Percentiles rank a stretch among this genome's conserved stretches.
Conservation (phyloP, 768 basidiomycete species). For the Ramaria sp. region DNA sequence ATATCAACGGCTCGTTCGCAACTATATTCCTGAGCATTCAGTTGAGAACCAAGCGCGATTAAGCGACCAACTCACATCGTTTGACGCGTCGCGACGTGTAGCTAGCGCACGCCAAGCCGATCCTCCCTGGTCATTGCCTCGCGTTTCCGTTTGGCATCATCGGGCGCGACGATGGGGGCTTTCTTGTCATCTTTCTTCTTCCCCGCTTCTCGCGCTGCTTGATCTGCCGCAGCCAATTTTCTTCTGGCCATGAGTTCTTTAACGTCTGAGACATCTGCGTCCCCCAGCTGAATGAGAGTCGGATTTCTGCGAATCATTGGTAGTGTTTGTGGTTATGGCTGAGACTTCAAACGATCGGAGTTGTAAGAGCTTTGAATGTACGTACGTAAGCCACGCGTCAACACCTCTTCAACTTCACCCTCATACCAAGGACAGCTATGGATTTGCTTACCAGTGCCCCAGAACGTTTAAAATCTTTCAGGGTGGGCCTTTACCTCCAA, state of each 20-base stretch:
- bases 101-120: constrained; percentile 20
- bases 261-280: constrained; percentile 70
- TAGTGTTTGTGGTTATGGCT: neutral
- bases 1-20: too few relatives aligned
- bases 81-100: neutral
- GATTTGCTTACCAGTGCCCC: constrained; percentile 53
- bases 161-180: constrained; percentile 19
- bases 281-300: constrained; percentile 65
- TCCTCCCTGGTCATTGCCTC: constrained; percentile 25
- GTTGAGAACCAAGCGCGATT: neutral
- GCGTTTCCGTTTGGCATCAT: constrained; percentile 24
- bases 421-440: constrained; percentile 31
- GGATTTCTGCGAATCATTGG: constrained; percentile 69
- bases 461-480: constrained; percentile 58
- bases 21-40: too few relatives aligned
- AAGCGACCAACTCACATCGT: neutral
- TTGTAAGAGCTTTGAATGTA: constrained; percentile 7
- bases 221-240: constrained; percentile 15
- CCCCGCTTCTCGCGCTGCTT: constrained; percentile 10
- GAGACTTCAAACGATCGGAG: constrained; percentile 14
- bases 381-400: neutral
- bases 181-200: constrained; percentile 10
- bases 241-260: constrained; percentile 41
- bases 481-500: constrained; percentile 34
- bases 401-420: constrained; percentile 9